These are phyloP conservation scores for Epichloe coenophiala DNA, from an alignment of 2,329 filamentous ascomycete species.

Conservation along the genomic window DNA sequence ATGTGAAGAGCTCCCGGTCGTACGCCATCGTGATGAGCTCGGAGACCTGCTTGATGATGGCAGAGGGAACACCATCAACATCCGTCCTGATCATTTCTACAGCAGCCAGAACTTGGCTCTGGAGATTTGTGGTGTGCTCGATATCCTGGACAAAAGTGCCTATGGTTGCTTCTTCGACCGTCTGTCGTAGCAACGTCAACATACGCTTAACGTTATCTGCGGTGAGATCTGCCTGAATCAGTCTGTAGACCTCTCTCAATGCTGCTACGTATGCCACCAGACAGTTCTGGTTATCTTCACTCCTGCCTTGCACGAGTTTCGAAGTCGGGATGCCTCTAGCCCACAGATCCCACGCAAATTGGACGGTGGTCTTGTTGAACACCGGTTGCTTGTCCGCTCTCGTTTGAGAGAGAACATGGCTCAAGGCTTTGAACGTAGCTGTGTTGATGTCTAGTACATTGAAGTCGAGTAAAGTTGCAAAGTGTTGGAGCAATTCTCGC, in stretches of 20 bases:
- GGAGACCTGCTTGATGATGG: conserved; percentile 55
- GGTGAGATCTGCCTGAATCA: conserved; percentile 52
- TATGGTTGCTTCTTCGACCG: conserved; percentile 56
- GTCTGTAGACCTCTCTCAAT: conserved; percentile 63
- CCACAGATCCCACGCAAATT: conserved; percentile 58
- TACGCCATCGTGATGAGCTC: conserved; percentile 62
- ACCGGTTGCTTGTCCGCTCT: conserved; percentile 27
- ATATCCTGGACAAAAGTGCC: conserved; percentile 58
- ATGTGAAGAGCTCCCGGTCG: conserved; percentile 21
- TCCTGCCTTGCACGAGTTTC: conserved; percentile 20
- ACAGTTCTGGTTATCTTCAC: conserved; percentile 61
- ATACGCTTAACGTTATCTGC: conserved; percentile 52
- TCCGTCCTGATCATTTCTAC: conserved; percentile 56
- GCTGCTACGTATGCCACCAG: conserved; percentile 73
- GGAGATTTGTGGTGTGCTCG: conserved; percentile 60
- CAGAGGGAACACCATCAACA: conserved; percentile 48
- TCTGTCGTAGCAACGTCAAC: conserved; percentile 54
- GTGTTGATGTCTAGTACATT: conserved; percentile 57
- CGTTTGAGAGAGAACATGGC: conserved; percentile 44
- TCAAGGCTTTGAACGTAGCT: conserved; percentile 54
- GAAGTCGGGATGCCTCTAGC: conserved; percentile 46
- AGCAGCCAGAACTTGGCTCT: conserved; percentile 54
- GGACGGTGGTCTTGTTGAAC: conserved; percentile 39
- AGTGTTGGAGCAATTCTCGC: conserved; percentile 57
- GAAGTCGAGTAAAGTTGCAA: conserved; percentile 50